Base-by-base conservation (phyloP, 805 yeast species). In the Kazachstania kunashirensis region DNA sequence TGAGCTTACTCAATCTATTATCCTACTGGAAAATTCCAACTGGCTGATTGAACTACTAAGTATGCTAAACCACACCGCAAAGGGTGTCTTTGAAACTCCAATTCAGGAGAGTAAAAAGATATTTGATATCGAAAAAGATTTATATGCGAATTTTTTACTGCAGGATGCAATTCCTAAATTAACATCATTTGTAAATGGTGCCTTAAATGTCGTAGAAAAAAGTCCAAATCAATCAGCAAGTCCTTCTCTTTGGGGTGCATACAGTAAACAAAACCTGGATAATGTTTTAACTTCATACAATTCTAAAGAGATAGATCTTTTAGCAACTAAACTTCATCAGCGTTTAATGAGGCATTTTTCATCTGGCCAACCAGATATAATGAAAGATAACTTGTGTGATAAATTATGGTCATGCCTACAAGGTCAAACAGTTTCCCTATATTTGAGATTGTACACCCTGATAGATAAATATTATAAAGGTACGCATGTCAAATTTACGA, bases 391-490 rank as follows among this genome's bases (percentile, higher is more conserved):
- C 31, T 53, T 84, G 28, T 59, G 77, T 27, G 75, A 71, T 26
- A 73, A 70, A 49, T 67, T 84, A 38, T 79, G 95, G 92, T 64
- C 68, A 12, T 76, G 81, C 14, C 60, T 83, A 40, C 84, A 79
- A 46, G 76, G 74, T 15, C 74, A 75, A 43, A 78, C 77, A 46
- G 70, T 73, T 15, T 65, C 69, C 6, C 63, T 74, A 18, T 74
- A 79, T 46, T 59, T 69, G 43, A 68, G 75, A 32, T 59, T 86
- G 39, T 68, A 67, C 43, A 62, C 65, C 1, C 65, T 82, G 14
- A 67, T 80, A 24, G 75, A 68, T 33, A 72, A 67, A 40, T 81
- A 79, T 45, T 67, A 66, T 38, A 64, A 65, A 36, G 79, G 76
- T 25, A 60, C 69, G n/a, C 73, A 67, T 25, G 57, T 65, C 24